phyloP scores from a whole-genome alignment of 2,329 filamentous ascomycete species.

The Aspergillus floridensis region DNA sequence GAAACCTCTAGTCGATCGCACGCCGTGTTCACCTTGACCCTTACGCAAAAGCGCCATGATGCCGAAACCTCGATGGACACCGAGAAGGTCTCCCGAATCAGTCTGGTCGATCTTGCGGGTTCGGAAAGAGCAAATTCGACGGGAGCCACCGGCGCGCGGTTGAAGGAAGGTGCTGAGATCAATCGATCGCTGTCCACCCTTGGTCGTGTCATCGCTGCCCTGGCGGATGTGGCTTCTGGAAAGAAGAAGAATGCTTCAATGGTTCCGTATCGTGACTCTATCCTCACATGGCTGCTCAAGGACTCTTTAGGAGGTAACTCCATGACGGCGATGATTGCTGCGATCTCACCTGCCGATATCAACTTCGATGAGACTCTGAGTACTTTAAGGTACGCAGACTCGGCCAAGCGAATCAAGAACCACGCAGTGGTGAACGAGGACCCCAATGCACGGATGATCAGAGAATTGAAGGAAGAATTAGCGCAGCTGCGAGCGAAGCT shows the following conservation, averaged over 20 bases:
- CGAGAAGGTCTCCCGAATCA: slow-evolving; percentile 97
- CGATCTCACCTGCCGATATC: slow-evolving; percentile 96
- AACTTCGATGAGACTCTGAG: slow-evolving; percentile 98
- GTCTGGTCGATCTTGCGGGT: slow-evolving; percentile 93
- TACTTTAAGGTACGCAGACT: slow-evolving; percentile 93
- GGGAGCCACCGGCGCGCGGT: slow-evolving; percentile 86
- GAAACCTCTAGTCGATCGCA: slow-evolving; percentile 98
- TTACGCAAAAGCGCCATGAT: slow-evolving; percentile 91
- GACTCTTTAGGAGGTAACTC: slow-evolving; percentile 97
- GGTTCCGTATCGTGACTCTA: slow-evolving; percentile 95
- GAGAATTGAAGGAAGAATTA: slow-evolving; percentile 94
- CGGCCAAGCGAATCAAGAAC: slow-evolving; percentile 99
- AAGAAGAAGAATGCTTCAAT: slow-evolving; percentile 73
- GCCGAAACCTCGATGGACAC: slow-evolving; percentile 92
- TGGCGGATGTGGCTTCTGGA: slow-evolving; percentile 83
- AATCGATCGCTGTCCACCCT: slow-evolving; percentile 95
- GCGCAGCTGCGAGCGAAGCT: slow-evolving; percentile 83
- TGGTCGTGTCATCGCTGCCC: slow-evolving; percentile 91
- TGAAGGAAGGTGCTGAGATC: slow-evolving; percentile 98
- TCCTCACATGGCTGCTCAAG: slow-evolving; percentile 94
- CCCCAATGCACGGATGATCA: slow-evolving; percentile 97
- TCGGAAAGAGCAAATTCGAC: slow-evolving; percentile 97
- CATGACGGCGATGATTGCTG: slow-evolving; percentile 99
- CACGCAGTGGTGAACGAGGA: slow-evolving; percentile 99
- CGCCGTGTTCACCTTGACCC: slow-evolving; percentile 92